phyloP scores from a whole-genome alignment of 208 protist species.

The Vickermania ingenoplastis region DNA sequence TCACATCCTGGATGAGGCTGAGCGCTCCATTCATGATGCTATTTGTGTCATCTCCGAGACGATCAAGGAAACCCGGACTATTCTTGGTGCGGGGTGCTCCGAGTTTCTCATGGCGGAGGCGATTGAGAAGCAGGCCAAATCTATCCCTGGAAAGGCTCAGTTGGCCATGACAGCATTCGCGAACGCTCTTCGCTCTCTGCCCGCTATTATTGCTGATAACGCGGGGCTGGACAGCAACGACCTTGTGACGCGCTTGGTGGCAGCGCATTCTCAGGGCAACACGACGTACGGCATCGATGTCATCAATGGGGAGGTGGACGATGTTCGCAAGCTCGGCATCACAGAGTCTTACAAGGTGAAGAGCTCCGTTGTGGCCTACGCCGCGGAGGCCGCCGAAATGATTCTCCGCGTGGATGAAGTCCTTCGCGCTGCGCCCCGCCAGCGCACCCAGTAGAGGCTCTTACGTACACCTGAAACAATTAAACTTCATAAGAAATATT shows the following conservation, averaged over 20 bases:
- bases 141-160: slow-evolving; percentile 72
- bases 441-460: slow-evolving; percentile 60
- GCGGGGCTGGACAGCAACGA: slow-evolving; percentile 97
- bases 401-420: slow-evolving; percentile 99
- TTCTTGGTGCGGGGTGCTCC: slow-evolving; percentile 96
- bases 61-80: slow-evolving; percentile 90
- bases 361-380: slow-evolving; percentile 93
- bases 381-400: slow-evolving; percentile 99
- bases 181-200: slow-evolving; percentile 91
- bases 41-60: slow-evolving; percentile 98
- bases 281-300: slow-evolving; percentile 91
- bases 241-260: slow-evolving; percentile 92
- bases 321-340: slow-evolving; percentile 94
- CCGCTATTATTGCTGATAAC: slow-evolving; percentile 97
- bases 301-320: slow-evolving; percentile 89
- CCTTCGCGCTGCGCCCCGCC: slow-evolving; percentile 90
- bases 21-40: slow-evolving; percentile 99
- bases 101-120: slow-evolving; percentile 99
- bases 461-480: too few species aligned
- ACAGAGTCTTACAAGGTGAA: slow-evolving; percentile 98
- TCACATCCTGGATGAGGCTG: slow-evolving; percentile 99
- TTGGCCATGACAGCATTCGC: slow-evolving; percentile 96
- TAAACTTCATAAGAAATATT: too few species aligned
- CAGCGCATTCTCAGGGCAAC: slow-evolving; percentile 63
- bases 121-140: slow-evolving; percentile 93